A percentile compares a stretch with the other conserved stretches of the same genome.
Conservation (phyloP, 371 early-diverging fungal species). For the Coelomomyces lativittatus region DNA sequence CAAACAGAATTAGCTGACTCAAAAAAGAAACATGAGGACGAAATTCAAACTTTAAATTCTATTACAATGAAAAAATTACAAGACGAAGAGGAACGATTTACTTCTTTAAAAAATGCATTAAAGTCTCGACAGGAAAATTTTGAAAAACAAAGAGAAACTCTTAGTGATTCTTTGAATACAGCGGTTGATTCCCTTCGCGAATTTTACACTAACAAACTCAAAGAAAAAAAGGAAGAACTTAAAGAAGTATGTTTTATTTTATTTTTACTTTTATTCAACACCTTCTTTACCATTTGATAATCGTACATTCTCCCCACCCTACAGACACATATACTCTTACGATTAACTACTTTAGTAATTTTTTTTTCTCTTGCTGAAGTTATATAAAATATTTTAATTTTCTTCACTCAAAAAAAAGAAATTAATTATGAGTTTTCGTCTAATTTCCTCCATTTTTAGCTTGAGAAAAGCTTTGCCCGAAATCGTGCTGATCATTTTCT, state of each 20-base stretch:
- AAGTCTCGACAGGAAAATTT: slow-evolving; percentile 17
- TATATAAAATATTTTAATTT: no score
- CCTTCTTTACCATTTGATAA: no score
- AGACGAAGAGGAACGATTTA: slow-evolving; percentile 32
- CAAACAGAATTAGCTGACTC: slow-evolving; percentile 5
- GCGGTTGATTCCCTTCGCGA: slow-evolving; percentile 9
- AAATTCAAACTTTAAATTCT: slow-evolving; percentile 13
- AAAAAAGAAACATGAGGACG: slow-evolving; percentile 4
- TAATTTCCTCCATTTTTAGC: no score
- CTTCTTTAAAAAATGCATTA: slow-evolving; percentile 14
- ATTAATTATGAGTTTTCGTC: no score
- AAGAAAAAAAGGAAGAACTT: slow-evolving; percentile 4
- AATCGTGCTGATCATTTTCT: no score
- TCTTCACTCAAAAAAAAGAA: no score
- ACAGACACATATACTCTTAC: no score
- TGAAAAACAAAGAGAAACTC: slow-evolving; percentile 21
- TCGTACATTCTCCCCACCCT: no score
- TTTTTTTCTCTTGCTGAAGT: no score
- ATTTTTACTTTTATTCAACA: no score
- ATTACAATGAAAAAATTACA: slow-evolving; percentile 17
- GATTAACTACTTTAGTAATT: no score
- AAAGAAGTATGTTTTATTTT: background rate
- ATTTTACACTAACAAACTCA: slow-evolving; percentile 1
- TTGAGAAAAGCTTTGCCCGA: no score
- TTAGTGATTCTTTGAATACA: slow-evolving; percentile 16